Conservation (phyloP, 345 rosid species). For the Rhizophora apiculata region DNA sequence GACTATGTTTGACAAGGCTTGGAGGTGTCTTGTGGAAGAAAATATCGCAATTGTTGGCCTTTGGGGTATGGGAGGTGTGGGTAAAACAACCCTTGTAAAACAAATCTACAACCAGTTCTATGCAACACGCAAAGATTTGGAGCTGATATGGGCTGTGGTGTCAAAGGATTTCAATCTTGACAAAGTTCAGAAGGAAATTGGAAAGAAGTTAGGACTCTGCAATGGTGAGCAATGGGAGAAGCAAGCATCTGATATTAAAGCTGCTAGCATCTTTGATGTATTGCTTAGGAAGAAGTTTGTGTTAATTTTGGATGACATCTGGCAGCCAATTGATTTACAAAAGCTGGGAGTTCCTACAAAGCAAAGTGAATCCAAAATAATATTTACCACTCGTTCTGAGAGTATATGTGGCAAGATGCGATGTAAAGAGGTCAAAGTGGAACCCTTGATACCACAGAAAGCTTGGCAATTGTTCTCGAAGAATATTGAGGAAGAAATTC, state of each 20-base stretch:
- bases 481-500: background rate
- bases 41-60: too few relatives aligned
- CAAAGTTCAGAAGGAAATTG: background rate
- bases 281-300: slow-evolving; percentile 1
- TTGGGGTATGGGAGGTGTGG: background rate
- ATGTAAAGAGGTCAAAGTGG: background rate
- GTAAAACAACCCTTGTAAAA: background rate
- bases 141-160: background rate
- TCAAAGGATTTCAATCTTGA: background rate
- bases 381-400: slow-evolving; percentile 9
- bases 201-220: too few relatives aligned
- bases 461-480: slow-evolving; percentile 6
- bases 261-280: too few relatives aligned
- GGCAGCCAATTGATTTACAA: slow-evolving; percentile 4
- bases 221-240: too few relatives aligned
- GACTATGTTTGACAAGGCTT: too few relatives aligned
- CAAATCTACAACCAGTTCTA: background rate
- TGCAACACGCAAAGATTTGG: too few relatives aligned
- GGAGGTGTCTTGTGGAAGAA: too few relatives aligned
- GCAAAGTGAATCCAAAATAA: background rate
- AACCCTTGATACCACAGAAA: background rate
- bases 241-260: too few relatives aligned
- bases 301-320: slow-evolving; percentile 13
- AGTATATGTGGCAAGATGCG: slow-evolving; percentile 5
- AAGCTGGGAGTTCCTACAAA: slow-evolving; percentile 6